These are phyloP conservation scores for Ustilago esculenta DNA, from an alignment of 1,284 basidiomycete species.

Conservation along the genomic window DNA sequence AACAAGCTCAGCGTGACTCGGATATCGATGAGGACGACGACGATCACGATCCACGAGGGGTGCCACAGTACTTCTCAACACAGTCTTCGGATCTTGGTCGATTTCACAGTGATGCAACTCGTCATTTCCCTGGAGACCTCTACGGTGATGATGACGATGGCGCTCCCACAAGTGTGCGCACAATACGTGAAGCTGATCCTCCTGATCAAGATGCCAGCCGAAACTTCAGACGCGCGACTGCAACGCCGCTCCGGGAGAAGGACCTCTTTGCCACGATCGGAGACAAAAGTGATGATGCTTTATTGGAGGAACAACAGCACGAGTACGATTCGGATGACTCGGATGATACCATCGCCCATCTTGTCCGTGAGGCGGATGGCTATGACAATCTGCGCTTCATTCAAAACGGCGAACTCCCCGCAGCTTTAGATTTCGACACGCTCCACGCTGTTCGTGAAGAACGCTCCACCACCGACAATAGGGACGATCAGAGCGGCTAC, in stretches of 20 bases:
- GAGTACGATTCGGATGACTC: slow-evolving; percentile 42
- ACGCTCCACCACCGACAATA: slow-evolving; percentile 14
- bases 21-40: slow-evolving; percentile 15
- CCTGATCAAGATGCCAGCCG: background rate
- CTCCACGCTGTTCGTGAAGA: slow-evolving; percentile 25
- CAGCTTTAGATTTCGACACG: slow-evolving; percentile 28
- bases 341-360: slow-evolving; percentile 39
- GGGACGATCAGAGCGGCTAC: slow-evolving; percentile 18
- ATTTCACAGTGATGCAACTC: slow-evolving; percentile 8
- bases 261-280: slow-evolving; percentile 4
- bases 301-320: slow-evolving; percentile 3
- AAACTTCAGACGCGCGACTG: background rate
- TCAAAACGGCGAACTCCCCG: slow-evolving; percentile 19
- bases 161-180: too few relatives aligned
- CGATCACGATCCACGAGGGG: background rate
- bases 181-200: background rate
- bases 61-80: slow-evolving; percentile 7
- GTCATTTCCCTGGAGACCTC: slow-evolving; percentile 42
- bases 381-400: slow-evolving; percentile 38
- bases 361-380: slow-evolving; percentile 36
- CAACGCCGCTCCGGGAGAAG: background rate
- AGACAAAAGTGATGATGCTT: slow-evolving; percentile 1
- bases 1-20: slow-evolving; percentile 1
- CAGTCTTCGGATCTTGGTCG: slow-evolving; percentile 7
- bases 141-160: slow-evolving; percentile 9